A percentile compares a stretch with the other conserved stretches of the same genome.
Conservation (phyloP, 1,284 basidiomycete genomes). For the Marasmius fiardii region DNA sequence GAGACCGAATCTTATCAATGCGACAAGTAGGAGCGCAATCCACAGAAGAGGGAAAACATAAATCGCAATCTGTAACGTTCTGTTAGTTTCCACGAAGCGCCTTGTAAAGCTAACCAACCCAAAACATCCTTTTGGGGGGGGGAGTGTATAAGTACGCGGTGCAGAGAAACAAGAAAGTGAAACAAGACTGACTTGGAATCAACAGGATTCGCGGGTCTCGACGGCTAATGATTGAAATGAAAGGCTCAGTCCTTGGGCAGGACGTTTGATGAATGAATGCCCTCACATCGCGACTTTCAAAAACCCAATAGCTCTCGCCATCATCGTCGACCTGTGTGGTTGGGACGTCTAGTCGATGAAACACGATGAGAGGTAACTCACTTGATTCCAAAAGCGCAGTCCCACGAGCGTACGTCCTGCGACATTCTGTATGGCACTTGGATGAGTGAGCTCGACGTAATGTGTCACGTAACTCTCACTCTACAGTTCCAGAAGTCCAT, state of each 20-base stretch:
- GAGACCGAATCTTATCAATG: constrained; percentile 83
- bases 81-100: background rate
- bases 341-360: constrained; percentile 11
- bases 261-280: background rate
- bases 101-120: constrained; percentile 49
- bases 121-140: constrained; percentile 90
- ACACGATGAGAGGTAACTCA: constrained; percentile 21
- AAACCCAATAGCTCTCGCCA: constrained; percentile 94
- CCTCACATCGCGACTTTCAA: constrained; percentile 87
- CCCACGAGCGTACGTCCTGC: constrained; percentile 89
- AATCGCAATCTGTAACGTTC: constrained; percentile 64
- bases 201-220: constrained; percentile 84
- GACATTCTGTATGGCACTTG: constrained; percentile 65
- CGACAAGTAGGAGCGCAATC: constrained; percentile 83
- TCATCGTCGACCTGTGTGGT: constrained; percentile 81
- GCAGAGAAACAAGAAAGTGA: constrained; percentile 10
- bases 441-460: constrained; percentile 2
- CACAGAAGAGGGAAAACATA: constrained; percentile 90
- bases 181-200: constrained; percentile 72
- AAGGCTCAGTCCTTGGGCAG: constrained; percentile 7
- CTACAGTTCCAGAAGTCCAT: constrained; percentile 98
- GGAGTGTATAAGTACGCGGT: constrained; percentile 10
- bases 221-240: constrained; percentile 54
- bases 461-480: constrained; percentile 38
- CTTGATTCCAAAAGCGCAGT: constrained; percentile 95